Percentiles rank a stretch among this genome's conserved stretches.
These are phyloP conservation scores for Pseudopediastrum boryanum DNA, from an alignment of 139 green algal species.

Conservation along the genomic window DNA sequence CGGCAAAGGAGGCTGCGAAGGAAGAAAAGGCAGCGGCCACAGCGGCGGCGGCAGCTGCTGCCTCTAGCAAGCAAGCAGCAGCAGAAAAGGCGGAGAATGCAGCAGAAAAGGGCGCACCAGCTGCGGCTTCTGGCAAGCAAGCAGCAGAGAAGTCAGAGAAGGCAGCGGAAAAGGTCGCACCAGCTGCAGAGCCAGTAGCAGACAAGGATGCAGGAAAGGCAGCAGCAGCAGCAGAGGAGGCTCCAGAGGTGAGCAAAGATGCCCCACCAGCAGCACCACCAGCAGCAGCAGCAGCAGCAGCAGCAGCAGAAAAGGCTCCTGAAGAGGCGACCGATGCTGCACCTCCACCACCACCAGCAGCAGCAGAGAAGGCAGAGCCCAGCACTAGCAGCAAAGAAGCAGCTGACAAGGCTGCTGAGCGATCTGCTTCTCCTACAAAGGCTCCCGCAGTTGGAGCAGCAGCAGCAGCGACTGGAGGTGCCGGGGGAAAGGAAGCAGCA, in stretches of 20 bases:
- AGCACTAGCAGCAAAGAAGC: too few relatives aligned
- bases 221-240: neutral
- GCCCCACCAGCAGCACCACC: neutral
- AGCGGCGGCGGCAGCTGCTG: neutral
- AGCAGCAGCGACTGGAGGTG: neutral
- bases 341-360: too few relatives aligned
- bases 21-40: neutral
- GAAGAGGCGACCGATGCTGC: too few relatives aligned
- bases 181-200: slow-evolving; percentile 10
- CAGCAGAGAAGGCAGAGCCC: too few relatives aligned
- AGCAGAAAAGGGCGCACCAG: neutral
- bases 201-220: slow-evolving; percentile 21
- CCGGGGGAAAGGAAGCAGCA: neutral
- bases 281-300: slow-evolving; percentile 1
- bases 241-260: neutral
- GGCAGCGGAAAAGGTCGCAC: neutral
- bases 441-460: neutral
- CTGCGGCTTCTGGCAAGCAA: neutral
- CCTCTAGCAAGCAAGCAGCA: neutral
- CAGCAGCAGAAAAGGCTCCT: neutral
- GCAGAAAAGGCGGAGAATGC: neutral
- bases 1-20: neutral
- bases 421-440: too few relatives aligned
- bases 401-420: too few relatives aligned
- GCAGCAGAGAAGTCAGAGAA: neutral